Evolutionary conservation across 352 stramenopile species (phyloP).

Genomic region (Globisporangium viniferum): DNA sequence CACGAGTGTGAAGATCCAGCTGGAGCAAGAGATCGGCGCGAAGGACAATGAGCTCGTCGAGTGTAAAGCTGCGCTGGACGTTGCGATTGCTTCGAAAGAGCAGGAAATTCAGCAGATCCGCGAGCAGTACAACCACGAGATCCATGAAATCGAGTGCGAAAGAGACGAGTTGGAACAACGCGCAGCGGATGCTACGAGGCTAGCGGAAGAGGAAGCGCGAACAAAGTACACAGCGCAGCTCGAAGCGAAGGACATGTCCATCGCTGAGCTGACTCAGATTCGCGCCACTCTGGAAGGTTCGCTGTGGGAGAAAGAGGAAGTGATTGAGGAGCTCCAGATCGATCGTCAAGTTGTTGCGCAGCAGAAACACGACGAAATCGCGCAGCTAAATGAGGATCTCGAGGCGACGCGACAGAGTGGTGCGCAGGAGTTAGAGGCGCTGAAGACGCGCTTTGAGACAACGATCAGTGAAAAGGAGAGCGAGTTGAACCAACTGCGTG

Average conservation of each 20-base stretch:
- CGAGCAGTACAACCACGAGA: constrained; percentile 37
- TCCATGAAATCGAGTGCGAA: constrained; percentile 32
- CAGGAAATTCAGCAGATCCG: constrained; percentile 32
- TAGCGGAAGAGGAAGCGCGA: constrained; percentile 28
- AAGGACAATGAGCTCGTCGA: constrained; percentile 56
- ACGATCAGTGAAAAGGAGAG: constrained; percentile 24
- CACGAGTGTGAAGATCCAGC: constrained; percentile 61
- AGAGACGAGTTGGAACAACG: constrained; percentile 34
- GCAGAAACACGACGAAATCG: constrained; percentile 26
- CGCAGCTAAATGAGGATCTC: constrained; percentile 17
- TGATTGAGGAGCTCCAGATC: constrained; percentile 32
- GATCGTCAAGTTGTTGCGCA: constrained; percentile 27
- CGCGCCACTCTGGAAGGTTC: constrained; percentile 26
- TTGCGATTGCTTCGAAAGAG: constrained; percentile 27
- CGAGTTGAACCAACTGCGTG: constrained; percentile 22
- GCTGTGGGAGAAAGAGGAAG: constrained; percentile 31
- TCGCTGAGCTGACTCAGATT: constrained; percentile 17
- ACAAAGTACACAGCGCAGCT: constrained; percentile 30
- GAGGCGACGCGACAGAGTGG: constrained; percentile 8
- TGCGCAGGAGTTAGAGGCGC: constrained; percentile 16
- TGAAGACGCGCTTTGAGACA: constrained; percentile 17
- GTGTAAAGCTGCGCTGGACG: constrained; percentile 28
- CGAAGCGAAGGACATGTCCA: constrained; percentile 29
- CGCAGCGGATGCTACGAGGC: constrained; percentile 24
- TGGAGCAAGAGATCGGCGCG: constrained; percentile 61